Evolutionary conservation across 106 monocot genomes (phyloP).

Genomic region (Allium sativum): DNA sequence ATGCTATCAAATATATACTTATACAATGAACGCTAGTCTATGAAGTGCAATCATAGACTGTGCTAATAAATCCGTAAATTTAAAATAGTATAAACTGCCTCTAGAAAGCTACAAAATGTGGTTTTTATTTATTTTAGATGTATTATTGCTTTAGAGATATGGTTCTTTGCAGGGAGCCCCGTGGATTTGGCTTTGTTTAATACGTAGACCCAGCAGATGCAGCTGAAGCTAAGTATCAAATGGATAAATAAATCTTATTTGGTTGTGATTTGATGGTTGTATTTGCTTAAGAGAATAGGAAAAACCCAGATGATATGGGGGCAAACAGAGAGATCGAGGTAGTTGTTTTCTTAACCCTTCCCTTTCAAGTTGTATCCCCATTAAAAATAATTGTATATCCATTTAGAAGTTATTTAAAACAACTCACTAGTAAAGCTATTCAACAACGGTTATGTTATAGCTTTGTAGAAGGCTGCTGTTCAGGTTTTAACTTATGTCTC

Average conservation of each 20-base stretch:
- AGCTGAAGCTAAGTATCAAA: conserved; percentile 87
- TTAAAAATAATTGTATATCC: too few relatives aligned
- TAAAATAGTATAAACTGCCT: not conserved
- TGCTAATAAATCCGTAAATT: not conserved
- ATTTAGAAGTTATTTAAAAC: too few relatives aligned
- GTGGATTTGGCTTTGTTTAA: conserved; percentile 96
- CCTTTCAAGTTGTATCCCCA: too few relatives aligned
- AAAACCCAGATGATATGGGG: conserved; percentile 88
- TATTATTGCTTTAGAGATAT: not conserved
- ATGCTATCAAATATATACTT: too few relatives aligned
- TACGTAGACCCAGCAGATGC: conserved; percentile 82
- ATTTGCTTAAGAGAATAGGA: conserved; percentile 93
- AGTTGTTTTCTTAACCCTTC: not conserved
- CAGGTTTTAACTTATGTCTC: too few relatives aligned
- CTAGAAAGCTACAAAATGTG: not conserved
- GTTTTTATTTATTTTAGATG: not conserved
- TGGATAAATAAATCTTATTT: conserved; percentile 84
- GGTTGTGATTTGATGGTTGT: conserved; percentile 90
- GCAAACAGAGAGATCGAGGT: conserved; percentile 75
- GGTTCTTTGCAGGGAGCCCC: conserved; percentile 56
- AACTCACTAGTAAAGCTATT: too few relatives aligned
- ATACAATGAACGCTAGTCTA: too few relatives aligned
- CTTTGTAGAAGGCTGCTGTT: too few relatives aligned
- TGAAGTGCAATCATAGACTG: too few relatives aligned
- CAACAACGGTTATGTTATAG: too few relatives aligned